These are phyloP conservation scores for Saraca asoca DNA, from an alignment of 331 rosid genomes.

Conservation along the genomic window DNA sequence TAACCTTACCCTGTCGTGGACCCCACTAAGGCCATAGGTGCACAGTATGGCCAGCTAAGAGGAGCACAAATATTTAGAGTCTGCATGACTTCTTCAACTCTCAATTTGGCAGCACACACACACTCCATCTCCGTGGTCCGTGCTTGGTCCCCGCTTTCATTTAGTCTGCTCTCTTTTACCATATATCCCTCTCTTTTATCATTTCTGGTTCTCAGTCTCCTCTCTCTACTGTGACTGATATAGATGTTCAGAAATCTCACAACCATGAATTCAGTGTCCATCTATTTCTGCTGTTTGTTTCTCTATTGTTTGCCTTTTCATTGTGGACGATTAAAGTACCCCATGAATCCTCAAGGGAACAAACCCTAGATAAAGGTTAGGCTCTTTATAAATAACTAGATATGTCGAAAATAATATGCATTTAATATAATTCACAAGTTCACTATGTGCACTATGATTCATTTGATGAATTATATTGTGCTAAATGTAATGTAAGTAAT, in stretches of 20 bases:
- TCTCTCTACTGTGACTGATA: slow-evolving; percentile 30
- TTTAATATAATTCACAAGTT: too few species aligned
- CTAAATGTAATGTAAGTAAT: too few species aligned
- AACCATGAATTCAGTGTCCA: slow-evolving; percentile 70
- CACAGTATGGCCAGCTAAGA: slow-evolving; percentile 58
- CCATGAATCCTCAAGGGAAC: slow-evolving; percentile 22
- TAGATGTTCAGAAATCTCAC: slow-evolving; percentile 38
- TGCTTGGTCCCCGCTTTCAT: slow-evolving; percentile 46
- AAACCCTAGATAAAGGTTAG: background rate
- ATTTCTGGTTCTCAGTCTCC: slow-evolving; percentile 15
- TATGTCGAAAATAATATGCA: too few species aligned
- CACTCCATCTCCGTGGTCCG: slow-evolving; percentile 28
- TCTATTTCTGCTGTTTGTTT: slow-evolving; percentile 24
- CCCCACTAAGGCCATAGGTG: slow-evolving; percentile 38
- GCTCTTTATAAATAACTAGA: background rate
- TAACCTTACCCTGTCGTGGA: slow-evolving; percentile 33
- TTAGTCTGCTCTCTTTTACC: background rate
- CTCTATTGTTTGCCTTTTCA: background rate
- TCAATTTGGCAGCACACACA: slow-evolving; percentile 39
- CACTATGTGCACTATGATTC: too few species aligned
- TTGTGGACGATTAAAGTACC: background rate
- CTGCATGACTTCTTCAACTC: slow-evolving; percentile 37
- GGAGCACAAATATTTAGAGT: slow-evolving; percentile 39
- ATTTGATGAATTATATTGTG: too few species aligned
- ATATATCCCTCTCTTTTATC: background rate